Percentiles rank a stretch among this genome's conserved stretches.
These are phyloP conservation scores for Rhizopogon vinicolor DNA, from an alignment of 768 basidiomycete species.

Conservation along the genomic window DNA sequence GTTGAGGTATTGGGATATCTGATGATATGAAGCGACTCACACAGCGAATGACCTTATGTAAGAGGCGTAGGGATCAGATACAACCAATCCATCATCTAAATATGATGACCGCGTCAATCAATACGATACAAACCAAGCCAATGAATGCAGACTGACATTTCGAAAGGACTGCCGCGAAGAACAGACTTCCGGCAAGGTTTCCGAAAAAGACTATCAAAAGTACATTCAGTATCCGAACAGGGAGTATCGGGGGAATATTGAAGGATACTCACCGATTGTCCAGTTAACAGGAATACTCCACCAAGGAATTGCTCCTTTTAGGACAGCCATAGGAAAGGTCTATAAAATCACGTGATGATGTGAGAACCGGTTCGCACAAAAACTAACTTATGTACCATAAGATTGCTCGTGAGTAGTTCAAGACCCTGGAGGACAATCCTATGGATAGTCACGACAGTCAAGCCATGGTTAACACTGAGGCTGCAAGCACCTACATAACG, in stretches of 20 bases:
- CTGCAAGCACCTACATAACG: slow-evolving; percentile 50
- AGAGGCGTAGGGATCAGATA: slow-evolving; percentile 49
- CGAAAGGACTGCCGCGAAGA: slow-evolving; percentile 63
- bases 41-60: slow-evolving; percentile 52
- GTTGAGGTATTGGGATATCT: neutral
- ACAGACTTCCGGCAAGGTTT: slow-evolving; percentile 64
- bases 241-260: neutral
- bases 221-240: neutral
- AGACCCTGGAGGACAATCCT: slow-evolving; percentile 73
- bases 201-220: slow-evolving; percentile 55
- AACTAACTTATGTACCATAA: slow-evolving; percentile 47
- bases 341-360: slow-evolving; percentile 16
- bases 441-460: neutral
- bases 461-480: neutral
- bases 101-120: neutral
- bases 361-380: neutral
- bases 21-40: slow-evolving; percentile 35
- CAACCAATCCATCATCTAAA: slow-evolving; percentile 57
- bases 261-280: slow-evolving; percentile 47
- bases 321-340: slow-evolving; percentile 66
- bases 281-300: slow-evolving; percentile 69
- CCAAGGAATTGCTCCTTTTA: slow-evolving; percentile 60
- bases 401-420: slow-evolving; percentile 71
- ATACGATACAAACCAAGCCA: neutral
- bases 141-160: slow-evolving; percentile 42